Conservation (phyloP, 1,284 basidiomycete genomes). For the Ceratobasidium sp. region DNA sequence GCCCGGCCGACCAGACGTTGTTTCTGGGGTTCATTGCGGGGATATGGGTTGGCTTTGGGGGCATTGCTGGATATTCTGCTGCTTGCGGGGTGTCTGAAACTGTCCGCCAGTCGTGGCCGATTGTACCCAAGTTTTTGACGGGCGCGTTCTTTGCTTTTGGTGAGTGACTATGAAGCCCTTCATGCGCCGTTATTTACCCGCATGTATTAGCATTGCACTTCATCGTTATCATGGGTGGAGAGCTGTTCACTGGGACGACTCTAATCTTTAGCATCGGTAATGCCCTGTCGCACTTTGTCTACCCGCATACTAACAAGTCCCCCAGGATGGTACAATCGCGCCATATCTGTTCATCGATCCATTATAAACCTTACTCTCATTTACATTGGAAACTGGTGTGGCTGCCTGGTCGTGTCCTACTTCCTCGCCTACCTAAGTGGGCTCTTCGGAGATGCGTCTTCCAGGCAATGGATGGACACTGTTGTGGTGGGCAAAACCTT, state of each 20-base stretch:
- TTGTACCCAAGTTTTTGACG: constrained; percentile 7
- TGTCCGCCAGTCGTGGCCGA: constrained; percentile 29
- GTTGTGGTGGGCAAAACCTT: not conserved
- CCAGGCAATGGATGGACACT: not conserved
- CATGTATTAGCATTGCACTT: constrained; percentile 47
- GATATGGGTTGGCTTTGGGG: constrained; percentile 48
- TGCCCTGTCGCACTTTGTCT: not conserved
- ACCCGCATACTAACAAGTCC: not conserved
- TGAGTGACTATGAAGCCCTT: constrained; percentile 32
- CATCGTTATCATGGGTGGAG: constrained; percentile 47
- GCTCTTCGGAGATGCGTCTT: constrained; percentile 6
- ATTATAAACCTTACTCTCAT: constrained; percentile 48
- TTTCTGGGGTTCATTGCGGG: constrained; percentile 44
- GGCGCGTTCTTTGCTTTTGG: constrained; percentile 26
- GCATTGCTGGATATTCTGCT: constrained; percentile 41
- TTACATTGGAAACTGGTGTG: constrained; percentile 49
- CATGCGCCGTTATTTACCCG: constrained; percentile 41
- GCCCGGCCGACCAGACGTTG: constrained; percentile 13
- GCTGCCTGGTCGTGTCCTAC: constrained; percentile 45
- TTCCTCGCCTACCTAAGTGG: constrained; percentile 10
- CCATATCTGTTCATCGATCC: not conserved
- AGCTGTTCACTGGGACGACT: constrained; percentile 50
- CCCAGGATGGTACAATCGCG: constrained; percentile 6
- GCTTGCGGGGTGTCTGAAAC: constrained; percentile 48
- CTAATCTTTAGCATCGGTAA: constrained; percentile 49